Evolutionary conservation across 148 eudicot species (phyloP), one percentile per base, ranked within the genome.

Genomic region (Pharnaceum exiguum): DNA sequence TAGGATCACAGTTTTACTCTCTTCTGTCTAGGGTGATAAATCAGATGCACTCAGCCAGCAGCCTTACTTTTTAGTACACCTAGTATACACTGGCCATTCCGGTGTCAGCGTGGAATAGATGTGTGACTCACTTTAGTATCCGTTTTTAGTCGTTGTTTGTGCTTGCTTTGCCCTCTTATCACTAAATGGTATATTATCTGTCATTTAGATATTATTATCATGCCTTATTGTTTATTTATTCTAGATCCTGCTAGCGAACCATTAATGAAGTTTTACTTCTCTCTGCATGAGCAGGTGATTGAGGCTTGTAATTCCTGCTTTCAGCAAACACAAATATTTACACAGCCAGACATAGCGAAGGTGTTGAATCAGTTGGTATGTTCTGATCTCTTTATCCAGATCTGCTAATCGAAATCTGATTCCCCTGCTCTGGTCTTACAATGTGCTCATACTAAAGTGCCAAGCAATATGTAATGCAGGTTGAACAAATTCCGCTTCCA

Each of bases 281-380:
- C 28, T 52, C 46, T 57, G 29, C 45, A 13, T 46, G 55, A 72
- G 72, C 83, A 93, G 99, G 83, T 93, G 55, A 93, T 89, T 21
- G 99, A 93, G 72, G 96, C 96, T 35, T 93, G 99, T 73, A 93
- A 85, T 78, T 77, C 81, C 67, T 93, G 99, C 75, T 93, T 93
- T 70, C 91, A 88, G 71, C 96, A 83, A 75, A 77, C 77, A 26
- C 81, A 83, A 53, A 67, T 82, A 77, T 93, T 93, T 59, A 79
- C 99, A 19, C 99, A 93, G 75, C 95, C 88, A 78, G 95, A 88
- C 46, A 72, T 93, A 33, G 99, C 99, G 30, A 80, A 83, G 70
- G 99, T 89, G 64, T 71, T 93, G 71, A 93, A 93, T 75, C 99
- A 93, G 61, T 69, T 93, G 99, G 99, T 93, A 63, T 43, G 80